Evolutionary conservation across 441 rosid species (phyloP).

Genomic region (Metrosideros polymorpha): DNA sequence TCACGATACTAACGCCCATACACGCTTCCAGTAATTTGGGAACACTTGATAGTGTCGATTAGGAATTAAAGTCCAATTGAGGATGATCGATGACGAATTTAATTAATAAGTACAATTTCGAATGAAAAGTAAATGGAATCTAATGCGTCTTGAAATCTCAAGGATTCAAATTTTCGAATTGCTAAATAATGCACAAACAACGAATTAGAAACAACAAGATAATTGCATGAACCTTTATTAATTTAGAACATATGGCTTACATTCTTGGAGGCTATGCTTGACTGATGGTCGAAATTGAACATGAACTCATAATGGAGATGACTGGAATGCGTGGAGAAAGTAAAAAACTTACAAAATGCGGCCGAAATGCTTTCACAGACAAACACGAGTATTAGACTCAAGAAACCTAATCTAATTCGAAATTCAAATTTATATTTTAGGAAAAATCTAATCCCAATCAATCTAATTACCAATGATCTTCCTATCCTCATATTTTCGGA

Average conservation of each 20-base stretch:
- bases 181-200: neutral
- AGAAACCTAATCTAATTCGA: neutral
- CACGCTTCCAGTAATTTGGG: too few relatives aligned
- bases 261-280: neutral
- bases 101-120: too few relatives aligned
- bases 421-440: neutral
- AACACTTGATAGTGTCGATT: fast-evolving
- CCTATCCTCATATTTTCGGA: neutral
- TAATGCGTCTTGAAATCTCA: too few relatives aligned
- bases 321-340: too few relatives aligned
- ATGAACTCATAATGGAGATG: neutral
- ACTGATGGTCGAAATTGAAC: neutral
- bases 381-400: neutral
- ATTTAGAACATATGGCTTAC: neutral
- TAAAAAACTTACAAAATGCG: fast-evolving
- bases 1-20: too few relatives aligned
- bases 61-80: neutral
- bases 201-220: neutral
- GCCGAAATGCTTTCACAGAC: neutral
- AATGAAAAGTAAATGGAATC: too few relatives aligned
- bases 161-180: too few relatives aligned
- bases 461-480: neutral
- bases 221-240: neutral
- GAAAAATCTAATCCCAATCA: neutral
- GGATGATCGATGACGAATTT: too few relatives aligned